These are phyloP conservation scores for Yamadazyma atmosphaerica DNA, from an alignment of 1,139 yeast species.

Conservation along the genomic window DNA sequence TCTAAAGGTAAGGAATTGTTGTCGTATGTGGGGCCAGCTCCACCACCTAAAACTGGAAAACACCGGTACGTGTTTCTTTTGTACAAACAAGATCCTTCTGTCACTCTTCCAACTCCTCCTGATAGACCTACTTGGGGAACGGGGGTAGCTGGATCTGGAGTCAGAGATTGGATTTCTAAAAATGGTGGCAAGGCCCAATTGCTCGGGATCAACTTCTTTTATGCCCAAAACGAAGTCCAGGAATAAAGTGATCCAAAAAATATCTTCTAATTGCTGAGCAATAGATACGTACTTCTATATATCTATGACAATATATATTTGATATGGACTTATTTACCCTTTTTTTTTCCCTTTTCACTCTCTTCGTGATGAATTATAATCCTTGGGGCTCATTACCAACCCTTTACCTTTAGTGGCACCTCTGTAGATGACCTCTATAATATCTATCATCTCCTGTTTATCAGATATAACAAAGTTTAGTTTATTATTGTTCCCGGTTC, in stretches of 20 bases:
- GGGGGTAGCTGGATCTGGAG: slow-evolving; percentile 73
- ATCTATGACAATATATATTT: background rate
- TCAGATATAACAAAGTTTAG: slow-evolving; percentile 76
- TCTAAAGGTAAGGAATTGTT: slow-evolving; percentile 38
- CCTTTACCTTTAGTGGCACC: slow-evolving; percentile 96
- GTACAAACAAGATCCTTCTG: slow-evolving; percentile 58
- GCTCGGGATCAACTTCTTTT: slow-evolving; percentile 77
- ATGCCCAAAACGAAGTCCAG: slow-evolving; percentile 62
- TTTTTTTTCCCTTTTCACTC: slow-evolving; percentile 5
- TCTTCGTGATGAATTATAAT: slow-evolving; percentile 40
- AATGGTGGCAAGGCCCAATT: slow-evolving; percentile 61
- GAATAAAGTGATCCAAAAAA: slow-evolving; percentile 12
- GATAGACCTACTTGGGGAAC: slow-evolving; percentile 88
- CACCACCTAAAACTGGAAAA: slow-evolving; percentile 78
- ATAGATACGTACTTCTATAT: background rate
- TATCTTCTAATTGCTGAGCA: background rate
- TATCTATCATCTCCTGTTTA: slow-evolving; percentile 88
- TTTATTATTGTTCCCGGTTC: slow-evolving; percentile 96
- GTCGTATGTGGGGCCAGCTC: slow-evolving; percentile 76
- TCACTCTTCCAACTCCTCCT: slow-evolving; percentile 38
- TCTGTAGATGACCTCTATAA: slow-evolving; percentile 82
- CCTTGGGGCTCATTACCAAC: slow-evolving; percentile 80
- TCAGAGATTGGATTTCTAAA: slow-evolving; percentile 66
- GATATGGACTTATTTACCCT: background rate
- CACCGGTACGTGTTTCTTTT: slow-evolving; percentile 80